These are phyloP conservation scores for Schizophyllum amplum DNA, from an alignment of 1,284 basidiomycete species.

Conservation along the genomic window DNA sequence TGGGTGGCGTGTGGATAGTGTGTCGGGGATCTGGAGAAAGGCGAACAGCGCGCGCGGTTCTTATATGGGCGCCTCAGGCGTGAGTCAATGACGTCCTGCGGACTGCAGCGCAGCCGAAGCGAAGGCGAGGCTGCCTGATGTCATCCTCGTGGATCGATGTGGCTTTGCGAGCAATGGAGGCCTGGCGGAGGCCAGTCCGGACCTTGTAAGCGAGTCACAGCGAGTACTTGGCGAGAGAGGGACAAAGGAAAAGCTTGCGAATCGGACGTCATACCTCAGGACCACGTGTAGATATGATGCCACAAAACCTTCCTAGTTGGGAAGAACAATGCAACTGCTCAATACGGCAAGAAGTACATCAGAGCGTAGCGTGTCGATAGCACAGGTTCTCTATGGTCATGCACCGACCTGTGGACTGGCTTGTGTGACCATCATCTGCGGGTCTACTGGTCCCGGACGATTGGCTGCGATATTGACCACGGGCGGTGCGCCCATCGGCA, in stretches of 20 bases:
- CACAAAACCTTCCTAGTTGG: background rate
- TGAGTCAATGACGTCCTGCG: background rate
- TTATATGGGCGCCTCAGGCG: too few relatives aligned
- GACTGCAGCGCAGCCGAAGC: background rate
- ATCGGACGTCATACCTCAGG: too few relatives aligned
- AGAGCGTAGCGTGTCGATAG: too few relatives aligned
- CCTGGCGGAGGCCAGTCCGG: too few relatives aligned
- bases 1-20: too few relatives aligned
- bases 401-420: background rate
- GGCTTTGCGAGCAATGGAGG: background rate
- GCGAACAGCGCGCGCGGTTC: too few relatives aligned
- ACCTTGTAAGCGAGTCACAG: too few relatives aligned
- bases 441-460: background rate
- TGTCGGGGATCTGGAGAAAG: too few relatives aligned
- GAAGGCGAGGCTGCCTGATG: background rate
- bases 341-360: background rate
- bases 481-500: conserved; percentile 54
- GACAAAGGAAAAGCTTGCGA: too few relatives aligned
- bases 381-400: background rate
- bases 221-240: too few relatives aligned
- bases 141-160: background rate
- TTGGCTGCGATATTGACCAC: conserved; percentile 11
- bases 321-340: background rate
- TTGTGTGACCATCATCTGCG: too few relatives aligned
- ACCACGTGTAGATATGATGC: background rate